A percentile compares a stretch with the other conserved stretches of the same genome.
These are phyloP conservation scores for Fusarium burgessii DNA, from an alignment of 2,329 filamentous ascomycete genomes.

Conservation along the genomic window DNA sequence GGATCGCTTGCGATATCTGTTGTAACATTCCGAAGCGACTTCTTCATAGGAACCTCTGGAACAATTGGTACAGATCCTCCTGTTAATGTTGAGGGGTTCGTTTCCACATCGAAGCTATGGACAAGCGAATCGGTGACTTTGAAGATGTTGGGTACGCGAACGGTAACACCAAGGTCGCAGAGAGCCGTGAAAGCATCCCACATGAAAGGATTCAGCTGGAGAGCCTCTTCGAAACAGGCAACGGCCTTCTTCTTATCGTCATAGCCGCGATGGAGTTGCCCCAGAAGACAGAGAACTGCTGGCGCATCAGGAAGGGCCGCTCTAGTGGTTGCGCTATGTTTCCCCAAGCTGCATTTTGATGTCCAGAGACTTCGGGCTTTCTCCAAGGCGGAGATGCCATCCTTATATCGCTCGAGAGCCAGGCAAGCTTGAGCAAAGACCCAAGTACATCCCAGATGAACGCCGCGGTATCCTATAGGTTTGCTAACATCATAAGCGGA, in stretches of 20 bases:
- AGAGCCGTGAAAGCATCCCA: slow-evolving; percentile 96
- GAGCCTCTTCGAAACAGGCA: slow-evolving; percentile 85
- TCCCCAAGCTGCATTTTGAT: slow-evolving; percentile 81
- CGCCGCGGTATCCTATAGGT: slow-evolving; percentile 74
- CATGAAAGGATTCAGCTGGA: slow-evolving; percentile 94
- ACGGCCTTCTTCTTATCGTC: slow-evolving; percentile 87
- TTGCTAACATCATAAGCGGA: slow-evolving; percentile 88
- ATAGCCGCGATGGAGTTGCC: slow-evolving; percentile 86
- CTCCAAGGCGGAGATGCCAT: slow-evolving; percentile 87
- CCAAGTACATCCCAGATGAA: slow-evolving; percentile 88
- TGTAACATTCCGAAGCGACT: slow-evolving; percentile 54
- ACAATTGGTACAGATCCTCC: slow-evolving; percentile 51
- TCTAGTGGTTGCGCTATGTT: slow-evolving; percentile 81
- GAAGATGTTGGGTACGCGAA: slow-evolving; percentile 89
- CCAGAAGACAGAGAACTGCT: slow-evolving; percentile 84
- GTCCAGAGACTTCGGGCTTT: slow-evolving; percentile 82
- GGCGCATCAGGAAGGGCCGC: slow-evolving; percentile 84
- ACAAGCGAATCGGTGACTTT: slow-evolving; percentile 71
- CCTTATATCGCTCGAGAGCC: slow-evolving; percentile 79
- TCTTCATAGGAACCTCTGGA: slow-evolving; percentile 58
- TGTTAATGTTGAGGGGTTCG: slow-evolving; percentile 50
- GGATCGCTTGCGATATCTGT: slow-evolving; percentile 60
- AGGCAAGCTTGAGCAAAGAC: slow-evolving; percentile 92
- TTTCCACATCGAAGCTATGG: slow-evolving; percentile 59
- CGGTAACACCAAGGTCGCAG: slow-evolving; percentile 85